phyloP scores from a whole-genome alignment of 129 eudicot genomes.

The sunflower (Helianthus annuus) region DNA sequence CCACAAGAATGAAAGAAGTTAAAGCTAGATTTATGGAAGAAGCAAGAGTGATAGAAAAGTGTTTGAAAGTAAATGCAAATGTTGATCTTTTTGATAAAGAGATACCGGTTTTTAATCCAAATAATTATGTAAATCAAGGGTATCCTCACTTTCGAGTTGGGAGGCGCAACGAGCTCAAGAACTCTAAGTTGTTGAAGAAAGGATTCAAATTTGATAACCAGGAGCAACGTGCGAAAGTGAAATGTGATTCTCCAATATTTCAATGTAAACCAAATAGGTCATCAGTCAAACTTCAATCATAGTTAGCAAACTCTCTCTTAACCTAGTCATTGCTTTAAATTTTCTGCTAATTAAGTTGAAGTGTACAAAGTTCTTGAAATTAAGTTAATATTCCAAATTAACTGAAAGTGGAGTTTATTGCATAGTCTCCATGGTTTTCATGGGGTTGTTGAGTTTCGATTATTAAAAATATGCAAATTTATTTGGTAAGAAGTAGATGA shows the following conservation, averaged over 20 bases:
- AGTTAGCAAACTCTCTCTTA: constrained; percentile 17
- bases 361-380: constrained; percentile 19
- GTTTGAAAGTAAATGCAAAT: constrained; percentile 49
- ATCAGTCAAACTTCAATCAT: constrained; percentile 32
- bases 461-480: neutral
- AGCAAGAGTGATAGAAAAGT: constrained; percentile 58
- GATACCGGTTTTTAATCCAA: constrained; percentile 61
- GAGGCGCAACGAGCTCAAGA: constrained; percentile 29
- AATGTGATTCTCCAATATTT: constrained; percentile 49
- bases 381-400: neutral
- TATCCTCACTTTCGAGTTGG: constrained; percentile 50
- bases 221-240: constrained; percentile 13
- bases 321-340: neutral
- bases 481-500: neutral
- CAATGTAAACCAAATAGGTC: constrained; percentile 38
- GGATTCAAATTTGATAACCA: constrained; percentile 17
- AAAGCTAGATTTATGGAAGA: constrained; percentile 56
- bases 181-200: constrained; percentile 32
- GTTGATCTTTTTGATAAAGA: constrained; percentile 31
- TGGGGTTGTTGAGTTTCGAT: neutral
- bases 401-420: neutral
- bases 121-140: constrained; percentile 41
- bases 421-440: neutral
- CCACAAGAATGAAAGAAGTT: constrained; percentile 40
- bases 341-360: neutral